A percentile compares a stretch with the other conserved stretches of the same genome.
phyloP scores from a whole-genome alignment of 2,329 filamentous ascomycete species.

The Botrytis cinerea region DNA sequence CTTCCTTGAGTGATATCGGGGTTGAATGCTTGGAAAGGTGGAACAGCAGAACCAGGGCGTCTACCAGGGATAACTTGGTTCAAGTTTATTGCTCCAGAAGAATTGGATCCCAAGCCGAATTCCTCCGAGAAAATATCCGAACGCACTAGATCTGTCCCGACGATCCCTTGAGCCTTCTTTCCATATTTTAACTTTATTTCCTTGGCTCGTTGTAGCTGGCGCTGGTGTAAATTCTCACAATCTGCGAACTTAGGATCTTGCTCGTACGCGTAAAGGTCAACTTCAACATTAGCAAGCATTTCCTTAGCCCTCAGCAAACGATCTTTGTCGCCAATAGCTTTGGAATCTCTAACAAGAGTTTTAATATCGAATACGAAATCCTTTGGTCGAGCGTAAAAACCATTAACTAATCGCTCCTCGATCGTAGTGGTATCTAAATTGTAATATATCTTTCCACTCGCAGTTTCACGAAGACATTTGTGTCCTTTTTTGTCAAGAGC shows the following conservation, averaged over 20 bases:
- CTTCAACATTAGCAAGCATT: constrained; percentile 88
- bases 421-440: constrained; percentile 92
- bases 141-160: constrained; percentile 43
- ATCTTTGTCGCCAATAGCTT: constrained; percentile 78
- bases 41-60: constrained; percentile 35
- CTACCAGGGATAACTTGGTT: constrained; percentile 64
- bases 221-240: constrained; percentile 78
- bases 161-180: constrained; percentile 46
- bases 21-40: constrained; percentile 51
- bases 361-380: constrained; percentile 90
- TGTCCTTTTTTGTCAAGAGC: constrained; percentile 77
- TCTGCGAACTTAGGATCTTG: constrained; percentile 66
- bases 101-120: constrained; percentile 51
- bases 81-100: constrained; percentile 56
- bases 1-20: constrained; percentile 55
- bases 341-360: constrained; percentile 80
- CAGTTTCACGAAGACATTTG: constrained; percentile 72
- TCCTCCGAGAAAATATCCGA: constrained; percentile 49
- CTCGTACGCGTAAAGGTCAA: constrained; percentile 81
- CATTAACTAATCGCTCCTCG: constrained; percentile 94
- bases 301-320: constrained; percentile 86
- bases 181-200: constrained; percentile 57
- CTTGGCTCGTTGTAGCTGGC: constrained; percentile 66
- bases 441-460: constrained; percentile 85
- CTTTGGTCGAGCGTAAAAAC: constrained; percentile 87